Percentiles rank a stretch among this genome's conserved stretches.
phyloP scores from a whole-genome alignment of 2,329 filamentous ascomycete genomes.

The Fusarium avenaceum region DNA sequence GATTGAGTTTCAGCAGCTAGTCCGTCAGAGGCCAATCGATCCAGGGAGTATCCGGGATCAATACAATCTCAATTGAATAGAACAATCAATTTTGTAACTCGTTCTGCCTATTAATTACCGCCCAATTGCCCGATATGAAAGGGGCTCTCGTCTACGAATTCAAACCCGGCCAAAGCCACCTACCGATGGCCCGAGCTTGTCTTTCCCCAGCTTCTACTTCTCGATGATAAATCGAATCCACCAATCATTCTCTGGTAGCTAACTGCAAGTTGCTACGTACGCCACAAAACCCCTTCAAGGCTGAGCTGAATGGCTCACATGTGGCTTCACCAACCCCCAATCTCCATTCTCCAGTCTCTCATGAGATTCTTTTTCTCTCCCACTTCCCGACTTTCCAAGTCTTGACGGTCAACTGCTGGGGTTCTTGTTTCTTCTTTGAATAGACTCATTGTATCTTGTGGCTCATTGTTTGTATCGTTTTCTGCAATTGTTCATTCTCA shows the following conservation, averaged over 20 bases:
- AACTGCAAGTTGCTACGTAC: slow-evolving; percentile 9
- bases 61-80: background rate
- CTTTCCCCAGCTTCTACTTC: slow-evolving; percentile 14
- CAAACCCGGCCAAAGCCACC: slow-evolving; percentile 12
- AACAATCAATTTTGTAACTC: no score
- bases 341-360: background rate
- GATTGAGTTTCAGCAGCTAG: background rate
- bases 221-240: slow-evolving; percentile 16
- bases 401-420: background rate
- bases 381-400: slow-evolving; percentile 1
- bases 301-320: slow-evolving; percentile 31
- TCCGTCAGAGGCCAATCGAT: no score
- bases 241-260: slow-evolving; percentile 25
- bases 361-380: slow-evolving; percentile 25
- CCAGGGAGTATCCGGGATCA: no score
- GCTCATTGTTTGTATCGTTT: background rate
- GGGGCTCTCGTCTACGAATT: slow-evolving; percentile 6
- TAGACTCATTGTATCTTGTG: background rate
- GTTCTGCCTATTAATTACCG: background rate
- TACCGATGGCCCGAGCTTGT: slow-evolving; percentile 38
- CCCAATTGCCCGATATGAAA: slow-evolving; percentile 6
- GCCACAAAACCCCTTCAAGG: slow-evolving; percentile 36
- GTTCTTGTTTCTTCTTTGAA: background rate
- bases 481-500: background rate
- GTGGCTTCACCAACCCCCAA: slow-evolving; percentile 35